These are phyloP conservation scores for Penicillium hordei DNA, from an alignment of 2,329 filamentous ascomycete species.

Conservation along the genomic window DNA sequence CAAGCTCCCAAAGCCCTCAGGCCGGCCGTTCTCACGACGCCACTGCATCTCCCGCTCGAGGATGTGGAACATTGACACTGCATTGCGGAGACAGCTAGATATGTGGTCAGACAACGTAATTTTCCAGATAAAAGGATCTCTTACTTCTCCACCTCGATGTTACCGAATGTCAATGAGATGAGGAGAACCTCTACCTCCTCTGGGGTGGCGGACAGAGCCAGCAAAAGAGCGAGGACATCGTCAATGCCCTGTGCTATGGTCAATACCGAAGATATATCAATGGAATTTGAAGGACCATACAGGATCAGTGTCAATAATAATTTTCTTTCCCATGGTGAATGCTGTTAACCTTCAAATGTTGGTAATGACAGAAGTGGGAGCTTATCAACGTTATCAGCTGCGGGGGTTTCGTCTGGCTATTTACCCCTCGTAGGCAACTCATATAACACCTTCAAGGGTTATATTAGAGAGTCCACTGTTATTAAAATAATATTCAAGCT, in stretches of 20 bases:
- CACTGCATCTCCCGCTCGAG: conserved; percentile 85
- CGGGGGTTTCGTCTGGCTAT: conserved; percentile 2
- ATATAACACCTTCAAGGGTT: not conserved
- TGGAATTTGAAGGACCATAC: conserved; percentile 48
- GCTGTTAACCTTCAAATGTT: not conserved
- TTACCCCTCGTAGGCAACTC: not conserved
- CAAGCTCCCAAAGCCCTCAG: conserved; percentile 71
- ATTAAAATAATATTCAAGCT: not conserved
- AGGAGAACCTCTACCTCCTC: conserved; percentile 85
- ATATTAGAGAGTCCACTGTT: not conserved
- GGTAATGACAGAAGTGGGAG: conserved; percentile 5
- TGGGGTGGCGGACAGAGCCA: conserved; percentile 76
- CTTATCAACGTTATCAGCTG: conserved; percentile 14
- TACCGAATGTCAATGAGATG: conserved; percentile 89
- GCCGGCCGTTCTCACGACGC: conserved; percentile 67
- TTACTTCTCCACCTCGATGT: conserved; percentile 81
- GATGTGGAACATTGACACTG: conserved; percentile 86
- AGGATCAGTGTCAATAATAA: conserved; percentile 97
- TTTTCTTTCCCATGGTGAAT: conserved; percentile 63
- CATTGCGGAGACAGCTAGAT: conserved; percentile 77
- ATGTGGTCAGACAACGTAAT: not conserved
- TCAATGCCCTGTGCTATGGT: conserved; percentile 65
- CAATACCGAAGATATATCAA: not conserved
- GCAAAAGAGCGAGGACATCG: conserved; percentile 82
- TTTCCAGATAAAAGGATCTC: conserved; percentile 6